These are phyloP conservation scores for Penicillium rolfsii DNA, from an alignment of 2,329 filamentous ascomycete genomes.

Conservation along the genomic window DNA sequence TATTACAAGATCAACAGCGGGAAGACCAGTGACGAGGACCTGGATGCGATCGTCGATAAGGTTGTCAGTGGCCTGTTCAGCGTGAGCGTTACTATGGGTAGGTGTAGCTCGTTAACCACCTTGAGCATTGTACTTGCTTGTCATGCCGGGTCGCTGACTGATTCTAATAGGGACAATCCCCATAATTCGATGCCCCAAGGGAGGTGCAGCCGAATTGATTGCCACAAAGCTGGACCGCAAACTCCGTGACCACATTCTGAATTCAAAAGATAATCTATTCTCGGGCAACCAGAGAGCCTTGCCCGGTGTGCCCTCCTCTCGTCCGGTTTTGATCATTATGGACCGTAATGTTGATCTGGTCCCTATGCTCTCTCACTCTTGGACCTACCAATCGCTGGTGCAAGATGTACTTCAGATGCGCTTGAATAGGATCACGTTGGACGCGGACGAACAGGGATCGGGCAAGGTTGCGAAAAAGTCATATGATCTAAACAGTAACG, in stretches of 20 bases:
- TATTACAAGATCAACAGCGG: conserved; percentile 98
- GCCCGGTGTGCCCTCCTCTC: conserved; percentile 67
- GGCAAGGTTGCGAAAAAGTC: conserved; percentile 79
- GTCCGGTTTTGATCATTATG: conserved; percentile 89
- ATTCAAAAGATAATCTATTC: conserved; percentile 97
- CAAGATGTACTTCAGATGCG: conserved; percentile 77
- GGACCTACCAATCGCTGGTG: conserved; percentile 85
- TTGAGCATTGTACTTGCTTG: background rate
- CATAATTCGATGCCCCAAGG: conserved; percentile 92
- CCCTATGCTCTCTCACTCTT: conserved; percentile 98
- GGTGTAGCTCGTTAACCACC: conserved; percentile 24
- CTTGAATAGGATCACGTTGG: conserved; percentile 91
- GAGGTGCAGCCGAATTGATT: conserved; percentile 90
- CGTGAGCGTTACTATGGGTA: conserved; percentile 97
- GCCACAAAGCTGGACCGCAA: conserved; percentile 93
- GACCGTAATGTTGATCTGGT: conserved; percentile 95
- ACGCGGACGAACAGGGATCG: conserved; percentile 75
- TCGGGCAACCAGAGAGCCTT: conserved; percentile 67
- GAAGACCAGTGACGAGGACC: conserved; percentile 83
- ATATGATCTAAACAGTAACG: conserved; percentile 85
- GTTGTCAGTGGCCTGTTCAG: conserved; percentile 98
- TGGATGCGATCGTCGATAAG: conserved; percentile 83
- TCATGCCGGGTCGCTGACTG: conserved; percentile 10
- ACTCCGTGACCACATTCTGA: conserved; percentile 91
- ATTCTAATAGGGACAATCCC: conserved; percentile 75